Evolutionary conservation across 495 filamentous ascomycete genomes (phyloP).

Genomic region (Aspergillus sclerotioniger): DNA sequence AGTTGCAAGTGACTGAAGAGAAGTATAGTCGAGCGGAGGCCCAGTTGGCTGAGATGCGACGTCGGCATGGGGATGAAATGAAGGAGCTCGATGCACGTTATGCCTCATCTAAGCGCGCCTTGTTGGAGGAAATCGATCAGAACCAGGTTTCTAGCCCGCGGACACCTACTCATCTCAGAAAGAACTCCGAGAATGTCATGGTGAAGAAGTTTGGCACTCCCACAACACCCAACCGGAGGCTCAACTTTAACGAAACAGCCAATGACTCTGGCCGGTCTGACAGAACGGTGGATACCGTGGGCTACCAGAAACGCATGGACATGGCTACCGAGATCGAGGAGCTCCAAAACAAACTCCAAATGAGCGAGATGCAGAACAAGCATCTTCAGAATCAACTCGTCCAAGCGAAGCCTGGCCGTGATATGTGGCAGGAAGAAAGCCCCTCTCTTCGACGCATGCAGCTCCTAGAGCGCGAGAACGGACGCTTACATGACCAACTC

Average conservation of each 20-base stretch:
- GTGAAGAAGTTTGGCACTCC: slow-evolving; percentile 68
- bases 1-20: slow-evolving; percentile 80
- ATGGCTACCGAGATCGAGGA: slow-evolving; percentile 87
- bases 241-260: slow-evolving; percentile 58
- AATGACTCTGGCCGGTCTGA: slow-evolving; percentile 87
- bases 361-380: slow-evolving; percentile 93
- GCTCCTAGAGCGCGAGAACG: slow-evolving; percentile 91
- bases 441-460: slow-evolving; percentile 80
- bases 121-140: slow-evolving; percentile 83
- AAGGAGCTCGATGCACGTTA: slow-evolving; percentile 70
- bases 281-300: slow-evolving; percentile 81
- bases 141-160: slow-evolving; percentile 75
- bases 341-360: slow-evolving; percentile 90
- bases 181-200: slow-evolving; percentile 62
- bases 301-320: slow-evolving; percentile 88
- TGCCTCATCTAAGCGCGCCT: slow-evolving; percentile 65
- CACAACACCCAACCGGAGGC: slow-evolving; percentile 71
- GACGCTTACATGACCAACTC: slow-evolving; percentile 86
- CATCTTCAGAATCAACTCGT: slow-evolving; percentile 89
- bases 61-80: slow-evolving; percentile 68
- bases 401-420: slow-evolving; percentile 55
- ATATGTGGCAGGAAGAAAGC: slow-evolving; percentile 74
- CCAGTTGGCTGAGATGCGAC: slow-evolving; percentile 76
- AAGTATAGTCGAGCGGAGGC: slow-evolving; percentile 79
- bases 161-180: slow-evolving; percentile 73